Conservation (phyloP, 352 stramenopile species). For the Globisporangium alternatum region DNA sequence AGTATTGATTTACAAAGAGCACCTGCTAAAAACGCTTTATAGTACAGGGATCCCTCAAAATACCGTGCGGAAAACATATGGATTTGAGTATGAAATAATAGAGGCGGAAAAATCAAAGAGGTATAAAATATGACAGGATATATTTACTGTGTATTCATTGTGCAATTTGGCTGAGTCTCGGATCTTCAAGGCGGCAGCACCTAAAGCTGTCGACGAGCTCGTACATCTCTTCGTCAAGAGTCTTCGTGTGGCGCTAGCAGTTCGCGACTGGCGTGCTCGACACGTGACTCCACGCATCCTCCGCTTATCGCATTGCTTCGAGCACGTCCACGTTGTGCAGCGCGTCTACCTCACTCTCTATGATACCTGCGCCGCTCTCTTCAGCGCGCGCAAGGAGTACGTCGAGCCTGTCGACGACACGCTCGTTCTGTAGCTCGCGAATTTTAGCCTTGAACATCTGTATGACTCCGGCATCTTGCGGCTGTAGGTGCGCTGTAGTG, state of each 20-base stretch:
- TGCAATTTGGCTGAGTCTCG: not conserved
- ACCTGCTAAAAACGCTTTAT: too few species aligned
- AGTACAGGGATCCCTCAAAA: too few species aligned
- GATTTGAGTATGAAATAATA: too few species aligned
- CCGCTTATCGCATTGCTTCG: not conserved
- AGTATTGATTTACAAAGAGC: too few species aligned
- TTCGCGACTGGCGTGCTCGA: conserved; percentile 1
- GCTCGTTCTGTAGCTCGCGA: too few species aligned
- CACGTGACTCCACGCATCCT: conserved; percentile 2
- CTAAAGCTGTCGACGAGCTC: not conserved
- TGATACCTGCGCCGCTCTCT: not conserved
- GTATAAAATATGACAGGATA: not conserved
- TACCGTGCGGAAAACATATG: too few species aligned
- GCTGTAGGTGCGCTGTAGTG: too few species aligned
- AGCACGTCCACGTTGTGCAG: not conserved
- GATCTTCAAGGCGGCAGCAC: not conserved
- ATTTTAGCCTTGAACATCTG: too few species aligned
- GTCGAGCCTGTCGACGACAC: not conserved
- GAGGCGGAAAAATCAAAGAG: not conserved
- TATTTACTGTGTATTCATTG: not conserved
- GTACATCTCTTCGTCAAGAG: not conserved
- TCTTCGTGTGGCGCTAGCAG: not conserved
- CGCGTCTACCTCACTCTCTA: conserved; percentile 1
- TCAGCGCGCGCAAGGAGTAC: not conserved
- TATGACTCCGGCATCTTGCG: too few species aligned